Base-by-base conservation (phyloP, 2,329 filamentous ascomycete genomes). In the Cordyceps militaris region DNA sequence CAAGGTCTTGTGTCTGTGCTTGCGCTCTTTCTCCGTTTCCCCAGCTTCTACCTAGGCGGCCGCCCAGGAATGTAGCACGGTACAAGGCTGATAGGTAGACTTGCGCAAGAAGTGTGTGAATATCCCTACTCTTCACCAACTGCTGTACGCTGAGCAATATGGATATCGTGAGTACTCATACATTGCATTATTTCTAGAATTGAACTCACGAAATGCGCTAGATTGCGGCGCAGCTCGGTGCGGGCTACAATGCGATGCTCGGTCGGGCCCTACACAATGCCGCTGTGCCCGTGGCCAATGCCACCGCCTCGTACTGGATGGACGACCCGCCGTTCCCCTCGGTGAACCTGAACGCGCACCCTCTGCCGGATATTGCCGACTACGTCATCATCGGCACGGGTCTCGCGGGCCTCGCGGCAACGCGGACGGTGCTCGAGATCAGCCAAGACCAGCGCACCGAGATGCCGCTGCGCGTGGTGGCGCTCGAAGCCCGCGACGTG, bases 351-450 rank as follows among this genome's bases (percentile, higher is more conserved):
- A 63, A 67, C 2, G 67, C 67, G 32, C 60, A 65, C 2, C 59
- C 60, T 2, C 63, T 79, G 8, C 74, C 76, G 0, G 46, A 63
- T 1, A 64, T 69, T 7, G 74, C 73, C 6, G 80, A 83, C 58
- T 66, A 81, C 2, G 74, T 79, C 19, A 73, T 83, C 42, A 76
- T 83, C 61, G 79, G 81, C 23, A 81, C 79, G 36, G 81, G 81
- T 1, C 82, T 83, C 59, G 77, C 79, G 1, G 78, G 73, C 10
- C 73, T 71, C 4, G 63, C 67, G 1, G 61, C 67, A 1, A 65
- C 63, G 1, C 70, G 63, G 56, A 63, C 66, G 0, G 58, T 69
- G 3, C 62, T 69, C 0, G 68, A 70, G 19, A 54, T 71, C 0
- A 64, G 65, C 1, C 40, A 23, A 3, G 21, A 44, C 16, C 36